Base-by-base conservation (phyloP, 345 rosid genomes). In the Boechera stricta region DNA sequence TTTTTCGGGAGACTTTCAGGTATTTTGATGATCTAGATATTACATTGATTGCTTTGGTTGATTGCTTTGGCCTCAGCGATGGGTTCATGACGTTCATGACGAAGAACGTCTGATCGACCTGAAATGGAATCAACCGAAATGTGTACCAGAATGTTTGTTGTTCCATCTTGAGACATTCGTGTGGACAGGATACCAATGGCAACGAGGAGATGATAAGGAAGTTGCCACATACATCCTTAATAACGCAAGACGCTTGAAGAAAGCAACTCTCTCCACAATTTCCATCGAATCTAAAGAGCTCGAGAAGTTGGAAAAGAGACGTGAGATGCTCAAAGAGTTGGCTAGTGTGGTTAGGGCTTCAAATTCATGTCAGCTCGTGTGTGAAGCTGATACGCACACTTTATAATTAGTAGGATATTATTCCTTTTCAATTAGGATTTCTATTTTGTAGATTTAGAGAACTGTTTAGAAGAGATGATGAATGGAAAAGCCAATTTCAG, bases 131-230 rank as follows among this genome's bases (percentile, higher is more conserved):
- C 18, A 32, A 21, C 55, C 65, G 2, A 56, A 45, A 57, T 32
- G 74, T 32, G 74, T 21, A 32, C 74, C 74, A 4, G 56, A 57
- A 16, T 70, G 56, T 45, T 32, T 71, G 67, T 59, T 24, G 67
- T 24, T 21, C 7, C 67, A 71, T 21, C 67, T 71, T 10, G 67
- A 71, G 47, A 47, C 58, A 33, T 48, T 71, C 0, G 16, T 47
- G 36, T 59, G 58, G 75, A 47, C 1, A 59, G 7, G 10, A 33
- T 59, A 59, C 10, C 5, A 5, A 11, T 71, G 75, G 35, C 11
- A 47, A 18, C 57, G 47, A 45, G 75, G 24, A 45, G 35, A 58
- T 18, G 57, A 47, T 47, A 71, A 59, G 58, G 26, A 71, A 45
- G 67, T 71, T 33, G 66, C 75, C 9, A 21, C 10, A 12, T 71